phyloP scores from a whole-genome alignment of 202 grass and related monocot genomes.

The Eragrostis tef region DNA sequence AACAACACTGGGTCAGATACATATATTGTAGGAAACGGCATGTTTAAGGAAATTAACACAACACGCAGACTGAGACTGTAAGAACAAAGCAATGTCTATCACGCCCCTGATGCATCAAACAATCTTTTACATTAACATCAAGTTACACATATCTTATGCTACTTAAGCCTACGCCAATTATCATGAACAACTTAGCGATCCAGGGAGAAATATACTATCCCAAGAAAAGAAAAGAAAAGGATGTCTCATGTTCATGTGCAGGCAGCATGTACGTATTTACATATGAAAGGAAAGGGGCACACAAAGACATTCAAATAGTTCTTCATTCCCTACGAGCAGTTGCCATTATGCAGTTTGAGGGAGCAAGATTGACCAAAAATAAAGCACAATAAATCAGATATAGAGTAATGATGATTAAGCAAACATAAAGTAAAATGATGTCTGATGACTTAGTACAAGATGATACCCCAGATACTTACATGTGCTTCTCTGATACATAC shows the following conservation, averaged over 20 bases:
- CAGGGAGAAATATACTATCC: neutral
- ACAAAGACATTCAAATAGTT: neutral
- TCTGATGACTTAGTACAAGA: slow-evolving; percentile 16
- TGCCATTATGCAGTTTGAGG: neutral
- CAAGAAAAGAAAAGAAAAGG: neutral
- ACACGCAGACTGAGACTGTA: neutral
- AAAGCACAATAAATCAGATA: slow-evolving; percentile 19
- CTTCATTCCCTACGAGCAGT: slow-evolving; percentile 8
- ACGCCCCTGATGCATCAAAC: slow-evolving; percentile 20
- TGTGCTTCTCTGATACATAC: slow-evolving; percentile 81
- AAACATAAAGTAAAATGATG: slow-evolving; percentile 37
- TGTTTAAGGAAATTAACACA: slow-evolving; percentile 34
- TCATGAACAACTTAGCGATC: slow-evolving; percentile 17
- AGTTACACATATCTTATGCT: neutral
- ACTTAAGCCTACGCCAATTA: slow-evolving; percentile 17
- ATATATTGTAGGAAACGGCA: slow-evolving; percentile 1
- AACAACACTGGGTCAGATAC: slow-evolving; percentile 37
- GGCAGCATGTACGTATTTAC: neutral
- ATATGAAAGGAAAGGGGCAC: neutral
- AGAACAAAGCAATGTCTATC: slow-evolving; percentile 12
- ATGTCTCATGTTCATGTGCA: neutral
- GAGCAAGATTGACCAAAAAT: neutral
- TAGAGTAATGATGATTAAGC: slow-evolving; percentile 20
- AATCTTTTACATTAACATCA: slow-evolving; percentile 26
- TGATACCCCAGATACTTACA: slow-evolving; percentile 63